These are phyloP conservation scores for Rehmannia glutinosa DNA, from an alignment of 257 asterid genomes.

Conservation along the genomic window DNA sequence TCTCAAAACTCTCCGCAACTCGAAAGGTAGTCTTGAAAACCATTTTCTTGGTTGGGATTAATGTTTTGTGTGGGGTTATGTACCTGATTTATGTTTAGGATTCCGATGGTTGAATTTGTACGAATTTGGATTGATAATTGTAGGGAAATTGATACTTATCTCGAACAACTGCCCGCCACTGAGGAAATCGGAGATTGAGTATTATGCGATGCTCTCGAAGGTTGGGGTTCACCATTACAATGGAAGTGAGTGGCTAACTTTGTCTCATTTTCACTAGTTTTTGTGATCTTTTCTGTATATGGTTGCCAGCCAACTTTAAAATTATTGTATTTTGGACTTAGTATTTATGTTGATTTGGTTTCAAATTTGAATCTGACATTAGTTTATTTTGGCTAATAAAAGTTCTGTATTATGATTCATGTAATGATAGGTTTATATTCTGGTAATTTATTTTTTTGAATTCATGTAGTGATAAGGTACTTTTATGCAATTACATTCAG, in stretches of 20 bases:
- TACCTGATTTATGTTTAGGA: not conserved
- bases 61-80: not conserved
- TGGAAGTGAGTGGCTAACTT: constrained; percentile 30
- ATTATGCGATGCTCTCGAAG: constrained; percentile 44
- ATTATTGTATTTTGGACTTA: not conserved
- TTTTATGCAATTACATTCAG: too few species aligned
- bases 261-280: not conserved
- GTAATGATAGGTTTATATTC: too few species aligned
- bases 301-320: not conserved
- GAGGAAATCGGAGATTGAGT: constrained; percentile 45
- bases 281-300: not conserved
- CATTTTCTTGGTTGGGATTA: not conserved
- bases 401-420: not conserved
- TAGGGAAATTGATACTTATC: constrained; percentile 41
- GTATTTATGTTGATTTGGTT: not conserved
- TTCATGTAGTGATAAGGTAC: too few species aligned
- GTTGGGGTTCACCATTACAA: constrained; percentile 44
- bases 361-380: too few species aligned
- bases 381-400: not conserved
- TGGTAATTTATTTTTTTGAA: too few species aligned
- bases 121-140: not conserved
- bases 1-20: constrained; percentile 45
- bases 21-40: constrained; percentile 31
- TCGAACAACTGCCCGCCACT: constrained; percentile 47
- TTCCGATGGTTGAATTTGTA: not conserved